Conservation (phyloP, 2,329 filamentous ascomycete species). For the Rhynchosporium agropyri region DNA sequence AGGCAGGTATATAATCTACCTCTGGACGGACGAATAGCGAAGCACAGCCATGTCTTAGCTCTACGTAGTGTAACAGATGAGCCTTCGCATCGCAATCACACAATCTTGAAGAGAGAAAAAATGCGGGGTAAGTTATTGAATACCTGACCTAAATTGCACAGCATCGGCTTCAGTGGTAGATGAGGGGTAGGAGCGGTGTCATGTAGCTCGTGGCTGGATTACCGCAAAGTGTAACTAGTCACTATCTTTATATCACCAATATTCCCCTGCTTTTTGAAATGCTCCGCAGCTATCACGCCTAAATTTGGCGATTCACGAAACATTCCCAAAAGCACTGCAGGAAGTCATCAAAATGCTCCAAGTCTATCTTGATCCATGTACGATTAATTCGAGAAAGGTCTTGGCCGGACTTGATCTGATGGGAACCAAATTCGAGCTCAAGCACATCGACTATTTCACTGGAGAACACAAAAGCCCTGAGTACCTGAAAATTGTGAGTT, state of each 20-base stretch:
- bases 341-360: constrained; percentile 21
- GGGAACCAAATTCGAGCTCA: constrained; percentile 22
- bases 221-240: not conserved
- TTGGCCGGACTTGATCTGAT: constrained; percentile 28
- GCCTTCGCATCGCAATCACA: constrained; percentile 1
- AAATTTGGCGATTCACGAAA: not conserved
- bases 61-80: not conserved
- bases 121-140: constrained; percentile 6
- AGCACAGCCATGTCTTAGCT: not conserved
- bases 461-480: constrained; percentile 26
- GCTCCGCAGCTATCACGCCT: not conserved
- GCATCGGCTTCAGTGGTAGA: not conserved
- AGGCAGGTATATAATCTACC: not conserved
- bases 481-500: constrained; percentile 22
- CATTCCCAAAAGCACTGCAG: not conserved
- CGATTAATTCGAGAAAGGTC: constrained; percentile 27
- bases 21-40: constrained; percentile 10
- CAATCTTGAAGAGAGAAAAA: not conserved
- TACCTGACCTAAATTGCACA: too few relatives aligned
- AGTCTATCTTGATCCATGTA: constrained; percentile 29
- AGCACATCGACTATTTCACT: constrained; percentile 29
- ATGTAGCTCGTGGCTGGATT: not conserved
- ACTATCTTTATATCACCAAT: not conserved
- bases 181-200: not conserved
- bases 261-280: not conserved